phyloP scores from a whole-genome alignment of 108 stramenopile genomes.

The Thalassiosira profunda region DNA sequence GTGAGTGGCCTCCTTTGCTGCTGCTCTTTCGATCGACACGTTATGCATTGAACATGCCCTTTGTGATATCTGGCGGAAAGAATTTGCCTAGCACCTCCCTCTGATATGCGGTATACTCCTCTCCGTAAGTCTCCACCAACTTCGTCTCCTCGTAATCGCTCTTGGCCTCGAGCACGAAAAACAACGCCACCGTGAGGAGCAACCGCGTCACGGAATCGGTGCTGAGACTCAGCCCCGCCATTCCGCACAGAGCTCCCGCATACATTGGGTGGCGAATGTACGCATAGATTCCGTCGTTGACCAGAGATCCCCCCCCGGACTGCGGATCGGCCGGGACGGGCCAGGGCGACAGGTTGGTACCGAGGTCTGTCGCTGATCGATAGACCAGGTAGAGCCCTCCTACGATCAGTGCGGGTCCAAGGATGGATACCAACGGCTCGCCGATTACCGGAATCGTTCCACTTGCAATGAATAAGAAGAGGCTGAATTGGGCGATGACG shows the following conservation, averaged over 20 bases:
- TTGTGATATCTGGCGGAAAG: slow-evolving; percentile 27
- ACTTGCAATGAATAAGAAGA: slow-evolving; percentile 50
- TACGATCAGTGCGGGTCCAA: slow-evolving; percentile 51
- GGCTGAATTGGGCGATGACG: slow-evolving; percentile 48
- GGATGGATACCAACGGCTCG: slow-evolving; percentile 32
- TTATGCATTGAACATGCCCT: background rate
- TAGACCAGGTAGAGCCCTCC: slow-evolving; percentile 32
- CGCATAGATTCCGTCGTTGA: slow-evolving; percentile 53
- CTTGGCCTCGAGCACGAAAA: slow-evolving; percentile 55
- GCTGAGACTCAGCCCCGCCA: slow-evolving; percentile 49
- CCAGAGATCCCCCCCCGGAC: slow-evolving; percentile 23
- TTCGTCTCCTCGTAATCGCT: slow-evolving; percentile 60
- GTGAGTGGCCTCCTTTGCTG: too few relatives aligned
- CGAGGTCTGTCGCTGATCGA: slow-evolving; percentile 42
- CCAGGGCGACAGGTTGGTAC: slow-evolving; percentile 54
- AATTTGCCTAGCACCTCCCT: slow-evolving; percentile 48
- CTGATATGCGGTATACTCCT: slow-evolving; percentile 41
- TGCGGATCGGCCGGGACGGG: slow-evolving; percentile 38
- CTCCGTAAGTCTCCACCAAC: slow-evolving; percentile 32
- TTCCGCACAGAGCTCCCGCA: slow-evolving; percentile 49
- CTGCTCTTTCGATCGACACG: too few relatives aligned
- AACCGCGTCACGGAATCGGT: slow-evolving; percentile 52
- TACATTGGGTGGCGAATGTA: slow-evolving; percentile 82
- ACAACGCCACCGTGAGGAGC: slow-evolving; percentile 49
- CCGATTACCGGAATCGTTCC: slow-evolving; percentile 59